phyloP scores from a whole-genome alignment of 345 rosid species.

The Melastoma malabathricum region DNA sequence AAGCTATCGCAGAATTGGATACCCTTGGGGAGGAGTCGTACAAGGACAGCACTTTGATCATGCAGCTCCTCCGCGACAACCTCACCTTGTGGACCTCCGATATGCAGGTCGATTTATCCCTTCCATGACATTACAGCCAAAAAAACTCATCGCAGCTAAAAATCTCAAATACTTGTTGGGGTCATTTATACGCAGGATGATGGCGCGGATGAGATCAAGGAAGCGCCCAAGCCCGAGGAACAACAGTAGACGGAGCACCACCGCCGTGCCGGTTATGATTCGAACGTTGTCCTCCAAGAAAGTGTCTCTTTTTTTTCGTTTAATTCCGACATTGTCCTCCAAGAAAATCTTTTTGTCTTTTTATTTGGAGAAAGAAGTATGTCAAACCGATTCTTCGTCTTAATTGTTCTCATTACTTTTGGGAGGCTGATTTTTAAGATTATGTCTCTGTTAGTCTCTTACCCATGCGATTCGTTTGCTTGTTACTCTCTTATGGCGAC shows the following conservation, averaged over 20 bases:
- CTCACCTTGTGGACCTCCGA: slow-evolving; percentile 79
- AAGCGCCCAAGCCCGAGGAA: slow-evolving; percentile 61
- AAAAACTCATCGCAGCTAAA: too few species aligned
- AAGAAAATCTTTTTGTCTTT: too few species aligned
- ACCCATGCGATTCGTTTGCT: too few species aligned
- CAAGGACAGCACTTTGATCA: slow-evolving; percentile 80
- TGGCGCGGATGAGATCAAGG: slow-evolving; percentile 80
- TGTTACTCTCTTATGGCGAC: too few species aligned
- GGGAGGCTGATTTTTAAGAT: too few species aligned
- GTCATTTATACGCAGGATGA: slow-evolving; percentile 39
- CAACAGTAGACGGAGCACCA: slow-evolving; percentile 17
- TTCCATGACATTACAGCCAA: too few species aligned
- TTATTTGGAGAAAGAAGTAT: too few species aligned
- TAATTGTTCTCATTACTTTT: too few species aligned
- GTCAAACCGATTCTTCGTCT: too few species aligned
- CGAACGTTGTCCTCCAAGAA: slow-evolving; percentile 1
- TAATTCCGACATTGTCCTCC: slow-evolving; percentile 9
- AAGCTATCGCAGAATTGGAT: slow-evolving; percentile 73
- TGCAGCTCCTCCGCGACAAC: slow-evolving; percentile 89
- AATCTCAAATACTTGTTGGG: too few species aligned
- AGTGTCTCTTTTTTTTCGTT: neutral
- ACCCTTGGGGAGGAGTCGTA: slow-evolving; percentile 81
- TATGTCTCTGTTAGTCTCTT: too few species aligned
- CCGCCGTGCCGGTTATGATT: slow-evolving; percentile 6
- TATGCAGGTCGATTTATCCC: slow-evolving; percentile 14